Evolutionary conservation across 805 yeast genomes (phyloP), one percentile per base, ranked within the genome.

Genomic region (Candida corydali): DNA sequence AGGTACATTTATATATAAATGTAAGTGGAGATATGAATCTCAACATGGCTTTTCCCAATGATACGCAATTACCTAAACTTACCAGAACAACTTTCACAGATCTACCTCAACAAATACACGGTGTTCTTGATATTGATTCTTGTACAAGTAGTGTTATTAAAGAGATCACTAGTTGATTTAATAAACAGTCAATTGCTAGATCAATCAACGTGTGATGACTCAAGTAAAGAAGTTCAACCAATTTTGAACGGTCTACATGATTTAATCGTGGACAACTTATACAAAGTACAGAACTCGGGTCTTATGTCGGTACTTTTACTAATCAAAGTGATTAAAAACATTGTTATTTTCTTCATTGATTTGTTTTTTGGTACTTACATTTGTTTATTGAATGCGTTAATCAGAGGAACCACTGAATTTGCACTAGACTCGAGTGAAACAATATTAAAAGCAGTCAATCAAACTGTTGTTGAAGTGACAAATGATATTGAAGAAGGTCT

Each of bases 321-420:
- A 8, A 52, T 86, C 0, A 72, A 76, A 0, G 82, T 78, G 0
- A 61, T 80, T 6, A 81, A 84, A 46, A 67, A 70, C 28, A 44
- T 88, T 27, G 53, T 86, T 0, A 51, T 76, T 3, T 86, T 91
- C 51, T 63, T 77, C 6, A 61, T 91, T 7, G 87, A 88, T 22
- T 49, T 91, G 44, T 75, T 83, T 32, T 57, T 88, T 2, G 98
- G 97, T 0, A 93, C 98, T 0, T 86, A 86, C 57, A 81, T 83
- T 0, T 93, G 98, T 57, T 64, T 93, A 10, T 55, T 87, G 10
- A 76, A 84, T 0, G 80, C 93, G 4, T 76, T 88, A 0, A 66
- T 89, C 5, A 80, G 77, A 49, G 86, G 89, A 3, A 73, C 85
- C 0, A 82, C 80, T 1, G 78, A 77, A 45, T 76, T 79, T 20